Conservation (phyloP, 2,329 filamentous ascomycete species). For the Akanthomyces lecanii region DNA sequence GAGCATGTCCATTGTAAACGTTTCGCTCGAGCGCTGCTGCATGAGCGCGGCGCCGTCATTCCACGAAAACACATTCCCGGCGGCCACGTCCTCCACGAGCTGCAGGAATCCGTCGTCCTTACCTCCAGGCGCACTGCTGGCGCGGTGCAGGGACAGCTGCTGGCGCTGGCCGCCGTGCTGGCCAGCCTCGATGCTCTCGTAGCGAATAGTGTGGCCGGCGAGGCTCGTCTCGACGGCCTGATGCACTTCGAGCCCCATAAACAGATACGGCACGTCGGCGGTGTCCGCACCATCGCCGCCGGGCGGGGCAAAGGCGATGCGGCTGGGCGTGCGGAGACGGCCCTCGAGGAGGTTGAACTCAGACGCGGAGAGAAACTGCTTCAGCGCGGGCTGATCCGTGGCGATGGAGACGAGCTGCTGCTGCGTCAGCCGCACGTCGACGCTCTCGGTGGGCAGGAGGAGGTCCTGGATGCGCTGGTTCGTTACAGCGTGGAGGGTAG, state of each 20-base stretch:
- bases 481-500: conserved; percentile 31
- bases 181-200: conserved; percentile 50
- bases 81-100: conserved; percentile 28
- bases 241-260: conserved; percentile 50
- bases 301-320: conserved; percentile 29
- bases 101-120: conserved; percentile 23
- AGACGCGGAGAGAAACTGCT: conserved; percentile 41
- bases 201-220: conserved; percentile 43
- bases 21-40: conserved; percentile 25
- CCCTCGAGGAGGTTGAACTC: conserved; percentile 42
- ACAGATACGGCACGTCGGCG: conserved; percentile 33
- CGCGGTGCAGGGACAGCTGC: conserved; percentile 43
- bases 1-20: conserved; percentile 26
- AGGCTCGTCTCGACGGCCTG: conserved; percentile 41
- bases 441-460: conserved; percentile 40
- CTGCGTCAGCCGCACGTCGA: conserved; percentile 45
- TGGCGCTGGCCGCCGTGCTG: conserved; percentile 48
- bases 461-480: conserved; percentile 36
- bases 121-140: not conserved
- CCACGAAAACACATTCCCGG: conserved; percentile 33
- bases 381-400: conserved; percentile 34
- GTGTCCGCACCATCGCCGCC: not conserved
- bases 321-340: conserved; percentile 37
- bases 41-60: conserved; percentile 27
- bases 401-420: conserved; percentile 37